phyloP scores from a whole-genome alignment of 2,329 filamentous ascomycete species.

The Colletotrichum incanum region DNA sequence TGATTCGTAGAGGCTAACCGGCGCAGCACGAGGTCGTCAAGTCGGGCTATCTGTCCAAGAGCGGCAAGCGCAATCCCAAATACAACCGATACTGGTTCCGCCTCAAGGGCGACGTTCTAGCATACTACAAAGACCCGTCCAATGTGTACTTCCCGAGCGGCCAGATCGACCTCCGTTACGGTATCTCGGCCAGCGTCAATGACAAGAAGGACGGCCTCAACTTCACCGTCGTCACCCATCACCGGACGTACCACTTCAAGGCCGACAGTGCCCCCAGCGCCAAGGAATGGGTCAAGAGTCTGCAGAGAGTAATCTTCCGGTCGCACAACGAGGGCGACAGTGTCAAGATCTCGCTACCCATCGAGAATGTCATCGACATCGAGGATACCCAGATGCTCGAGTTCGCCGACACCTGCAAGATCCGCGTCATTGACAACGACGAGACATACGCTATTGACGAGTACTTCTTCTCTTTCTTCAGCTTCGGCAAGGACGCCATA shows the following conservation, averaged over 20 bases:
- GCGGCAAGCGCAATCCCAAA: conserved; percentile 87
- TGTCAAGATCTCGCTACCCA: conserved; percentile 93
- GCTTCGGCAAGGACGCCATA: conserved; percentile 86
- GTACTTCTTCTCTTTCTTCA: conserved; percentile 98
- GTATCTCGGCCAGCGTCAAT: conserved; percentile 85
- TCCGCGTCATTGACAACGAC: conserved; percentile 92
- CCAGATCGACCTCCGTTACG: conserved; percentile 93
- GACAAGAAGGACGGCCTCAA: conserved; percentile 84
- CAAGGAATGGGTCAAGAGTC: conserved; percentile 95
- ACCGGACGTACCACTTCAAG: conserved; percentile 87
- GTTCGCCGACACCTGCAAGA: conserved; percentile 93
- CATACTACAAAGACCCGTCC: conserved; percentile 88
- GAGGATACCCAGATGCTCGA: conserved; percentile 93
- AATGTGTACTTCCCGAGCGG: conserved; percentile 93
- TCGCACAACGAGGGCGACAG: conserved; percentile 97
- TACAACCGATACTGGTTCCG: conserved; percentile 96
- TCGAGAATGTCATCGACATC: conserved; percentile 91
- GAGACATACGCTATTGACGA: conserved; percentile 97
- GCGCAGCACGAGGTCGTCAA: conserved; percentile 80
- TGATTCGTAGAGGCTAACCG: neutral
- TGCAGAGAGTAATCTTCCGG: conserved; percentile 95
- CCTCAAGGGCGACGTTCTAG: conserved; percentile 90
- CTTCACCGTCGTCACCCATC: conserved; percentile 87
- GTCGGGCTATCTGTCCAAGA: conserved; percentile 90
- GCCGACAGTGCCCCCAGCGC: conserved; percentile 91